phyloP scores from a whole-genome alignment of 768 basidiomycete genomes.

The Russula ochroleuca region DNA sequence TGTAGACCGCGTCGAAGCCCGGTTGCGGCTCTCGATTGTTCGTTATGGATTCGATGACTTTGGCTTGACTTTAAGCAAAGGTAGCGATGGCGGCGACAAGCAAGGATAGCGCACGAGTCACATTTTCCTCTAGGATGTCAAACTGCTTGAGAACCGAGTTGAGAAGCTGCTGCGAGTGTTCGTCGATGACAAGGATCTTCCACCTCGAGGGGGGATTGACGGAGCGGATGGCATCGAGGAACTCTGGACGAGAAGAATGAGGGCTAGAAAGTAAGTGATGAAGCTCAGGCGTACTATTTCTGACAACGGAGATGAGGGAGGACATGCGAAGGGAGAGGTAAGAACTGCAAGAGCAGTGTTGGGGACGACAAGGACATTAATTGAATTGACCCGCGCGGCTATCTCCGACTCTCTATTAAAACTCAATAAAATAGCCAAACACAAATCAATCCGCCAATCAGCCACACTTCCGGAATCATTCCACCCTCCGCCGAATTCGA shows the following conservation, averaged over 20 bases:
- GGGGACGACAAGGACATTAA: not conserved
- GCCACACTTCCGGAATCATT: not conserved
- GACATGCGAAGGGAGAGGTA: constrained; percentile 27
- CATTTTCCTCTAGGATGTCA: constrained; percentile 93
- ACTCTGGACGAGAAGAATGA: constrained; percentile 47
- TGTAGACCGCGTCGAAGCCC: constrained; percentile 86
- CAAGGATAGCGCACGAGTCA: constrained; percentile 66
- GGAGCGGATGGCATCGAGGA: constrained; percentile 81
- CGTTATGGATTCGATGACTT: constrained; percentile 87
- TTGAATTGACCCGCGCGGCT: not conserved
- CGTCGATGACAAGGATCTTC: constrained; percentile 98
- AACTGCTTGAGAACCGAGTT: constrained; percentile 86
- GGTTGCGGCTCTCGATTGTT: constrained; percentile 77
- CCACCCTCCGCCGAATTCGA: not conserved
- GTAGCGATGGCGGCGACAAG: not conserved
- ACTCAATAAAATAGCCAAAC: not conserved
- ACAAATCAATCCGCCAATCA: not conserved
- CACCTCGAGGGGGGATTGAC: constrained; percentile 84
- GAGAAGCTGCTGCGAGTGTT: constrained; percentile 79
- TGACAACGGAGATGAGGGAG: constrained; percentile 44
- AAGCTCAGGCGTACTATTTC: constrained; percentile 36
- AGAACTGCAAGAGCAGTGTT: not conserved
- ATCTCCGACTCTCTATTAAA: constrained; percentile 10
- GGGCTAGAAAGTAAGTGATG: not conserved
- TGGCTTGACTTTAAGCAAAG: not conserved